Evolutionary conservation across 495 filamentous ascomycete genomes (phyloP).

Genomic region (Neurospora tetraspora): DNA sequence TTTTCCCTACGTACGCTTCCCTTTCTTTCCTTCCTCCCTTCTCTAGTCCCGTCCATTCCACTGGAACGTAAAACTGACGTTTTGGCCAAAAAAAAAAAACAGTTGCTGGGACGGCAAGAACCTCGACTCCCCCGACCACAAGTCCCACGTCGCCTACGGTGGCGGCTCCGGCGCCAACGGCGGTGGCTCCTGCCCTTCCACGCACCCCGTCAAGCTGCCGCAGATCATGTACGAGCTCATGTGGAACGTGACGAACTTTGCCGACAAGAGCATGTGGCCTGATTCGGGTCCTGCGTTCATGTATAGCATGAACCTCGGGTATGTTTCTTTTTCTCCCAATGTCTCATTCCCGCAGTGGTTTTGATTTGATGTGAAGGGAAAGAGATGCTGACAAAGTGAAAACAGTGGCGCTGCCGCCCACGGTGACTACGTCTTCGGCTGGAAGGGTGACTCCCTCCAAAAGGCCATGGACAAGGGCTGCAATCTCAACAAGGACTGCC

Average conservation of each 20-base stretch:
- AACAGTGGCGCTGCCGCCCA: slow-evolving; percentile 43
- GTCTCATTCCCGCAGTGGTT: too few relatives aligned
- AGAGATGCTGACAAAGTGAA: not conserved
- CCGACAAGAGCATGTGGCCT: slow-evolving; percentile 45
- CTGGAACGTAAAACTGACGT: not conserved
- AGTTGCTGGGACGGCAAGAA: slow-evolving; percentile 46
- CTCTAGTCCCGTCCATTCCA: not conserved
- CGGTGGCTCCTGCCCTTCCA: slow-evolving; percentile 46
- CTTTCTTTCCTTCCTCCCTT: not conserved
- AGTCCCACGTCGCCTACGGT: slow-evolving; percentile 53
- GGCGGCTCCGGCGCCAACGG: slow-evolving; percentile 40
- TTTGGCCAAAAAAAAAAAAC: slow-evolving; percentile 3
- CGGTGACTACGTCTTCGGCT: slow-evolving; percentile 74
- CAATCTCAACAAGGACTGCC: slow-evolving; percentile 43
- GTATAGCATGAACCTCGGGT: slow-evolving; percentile 42
- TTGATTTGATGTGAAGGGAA: slow-evolving; percentile 15
- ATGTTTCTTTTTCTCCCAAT: slow-evolving; percentile 12
- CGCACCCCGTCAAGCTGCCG: slow-evolving; percentile 53
- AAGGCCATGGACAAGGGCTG: slow-evolving; percentile 51
- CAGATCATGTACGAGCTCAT: slow-evolving; percentile 64
- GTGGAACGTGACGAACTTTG: slow-evolving; percentile 49
- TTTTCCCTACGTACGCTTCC: slow-evolving; percentile 44
- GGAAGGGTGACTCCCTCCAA: slow-evolving; percentile 57
- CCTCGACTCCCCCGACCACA: slow-evolving; percentile 52
- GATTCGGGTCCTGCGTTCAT: slow-evolving; percentile 45